Conservation (phyloP, 495 filamentous ascomycete genomes). For the Penicillium pulvis region DNA sequence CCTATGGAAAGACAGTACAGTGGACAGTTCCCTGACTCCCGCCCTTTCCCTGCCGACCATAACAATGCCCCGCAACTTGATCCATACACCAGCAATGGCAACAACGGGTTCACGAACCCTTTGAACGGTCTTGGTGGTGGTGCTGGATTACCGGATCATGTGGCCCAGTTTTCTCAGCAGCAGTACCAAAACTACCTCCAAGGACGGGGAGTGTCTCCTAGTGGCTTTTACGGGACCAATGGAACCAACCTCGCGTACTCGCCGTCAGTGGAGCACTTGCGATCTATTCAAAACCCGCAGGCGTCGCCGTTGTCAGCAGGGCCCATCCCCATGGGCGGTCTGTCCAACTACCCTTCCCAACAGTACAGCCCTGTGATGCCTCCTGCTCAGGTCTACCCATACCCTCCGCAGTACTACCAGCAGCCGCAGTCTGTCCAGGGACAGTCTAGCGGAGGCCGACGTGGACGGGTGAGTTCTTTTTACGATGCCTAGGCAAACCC, state of each 20-base stretch:
- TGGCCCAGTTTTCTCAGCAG: conserved; percentile 41
- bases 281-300: conserved; percentile 42
- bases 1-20: conserved; percentile 52
- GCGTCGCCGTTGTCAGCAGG: conserved; percentile 37
- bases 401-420: conserved; percentile 52
- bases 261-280: conserved; percentile 46
- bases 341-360: conserved; percentile 45
- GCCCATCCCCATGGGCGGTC: conserved; percentile 42
- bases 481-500: background rate
- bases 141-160: conserved; percentile 43
- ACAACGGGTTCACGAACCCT: conserved; percentile 35
- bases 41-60: conserved; percentile 46
- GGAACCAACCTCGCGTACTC: conserved; percentile 12
- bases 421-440: conserved; percentile 48
- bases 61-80: conserved; percentile 42
- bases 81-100: conserved; percentile 42
- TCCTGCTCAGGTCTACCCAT: conserved; percentile 54
- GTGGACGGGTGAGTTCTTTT: conserved; percentile 48
- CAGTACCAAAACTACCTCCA: conserved; percentile 52
- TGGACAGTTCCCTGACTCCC: conserved; percentile 45
- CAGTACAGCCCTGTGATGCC: conserved; percentile 52
- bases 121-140: conserved; percentile 31
- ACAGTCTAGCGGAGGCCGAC: conserved; percentile 50
- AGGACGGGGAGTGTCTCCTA: conserved; percentile 46
- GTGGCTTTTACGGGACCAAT: conserved; percentile 39